Evolutionary conservation across 1,284 basidiomycete genomes (phyloP), one percentile per base, ranked within the genome.

Genomic region (Heterobasidion occidentale): DNA sequence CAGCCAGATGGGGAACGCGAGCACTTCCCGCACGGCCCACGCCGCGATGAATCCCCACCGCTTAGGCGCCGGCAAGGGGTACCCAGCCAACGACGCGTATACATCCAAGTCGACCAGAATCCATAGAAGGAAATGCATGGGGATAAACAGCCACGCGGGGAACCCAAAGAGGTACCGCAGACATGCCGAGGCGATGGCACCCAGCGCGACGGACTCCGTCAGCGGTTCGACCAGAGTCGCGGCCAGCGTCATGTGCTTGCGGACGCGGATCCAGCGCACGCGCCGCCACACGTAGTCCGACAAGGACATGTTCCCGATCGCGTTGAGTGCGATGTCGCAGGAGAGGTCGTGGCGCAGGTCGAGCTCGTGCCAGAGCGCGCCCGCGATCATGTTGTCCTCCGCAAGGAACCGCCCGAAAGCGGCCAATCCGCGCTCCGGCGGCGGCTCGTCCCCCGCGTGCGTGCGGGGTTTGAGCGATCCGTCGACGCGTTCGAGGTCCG

Each of bases 381-480:
- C 77, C 15, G 82, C 95, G 59, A 98, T 93, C 91, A 93, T 95
- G 72, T 97, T 97, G 73, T 98, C 94, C 71, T 98, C 94, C 0
- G 94, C 94, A 50, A 97, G 78, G 71, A 88, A 97, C 17, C 86
- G 83, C 0, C 88, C 86, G 62, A 95, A 97, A 0, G 84, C 86
- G 6, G 84, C 77, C 20, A 98, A 76, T 0, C 90, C 94, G 62
- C 65, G 74, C 46, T 70, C 63, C 15, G 71, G 63, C 52, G 70
- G 71, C 44, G 60, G 61, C 14, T 60, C 61, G 19, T 65, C 68
- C 48, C 61, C 61, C 20, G 64, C 58, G 14, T 64, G 58, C 7
- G 64, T 60, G 42, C 69, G 68, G 34, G 78, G 80, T 61, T 77
- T 80, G 54, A 85, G 68, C 1, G 81, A 79, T 15, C 81, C 86